These are phyloP conservation scores for Litchi chinensis DNA, from an alignment of 345 rosid species.

Conservation along the genomic window DNA sequence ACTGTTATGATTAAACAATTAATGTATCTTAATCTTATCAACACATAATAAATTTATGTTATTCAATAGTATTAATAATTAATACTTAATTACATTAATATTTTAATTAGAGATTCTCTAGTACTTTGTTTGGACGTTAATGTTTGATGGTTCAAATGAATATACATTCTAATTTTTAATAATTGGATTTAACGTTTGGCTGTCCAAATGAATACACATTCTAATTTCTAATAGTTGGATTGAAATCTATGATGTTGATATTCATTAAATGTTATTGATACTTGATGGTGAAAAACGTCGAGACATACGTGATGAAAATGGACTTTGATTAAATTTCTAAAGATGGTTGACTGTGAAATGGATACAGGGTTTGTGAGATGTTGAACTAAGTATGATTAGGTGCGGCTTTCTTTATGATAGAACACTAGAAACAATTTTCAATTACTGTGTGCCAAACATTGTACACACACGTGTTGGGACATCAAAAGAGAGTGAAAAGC, in stretches of 20 bases:
- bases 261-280: no score
- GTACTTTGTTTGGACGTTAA: background rate
- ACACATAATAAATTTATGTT: background rate
- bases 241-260: no score
- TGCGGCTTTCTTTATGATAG: background rate
- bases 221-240: no score
- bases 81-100: background rate
- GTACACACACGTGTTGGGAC: slow-evolving; percentile 18
- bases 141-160: background rate
- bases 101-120: background rate
- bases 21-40: slow-evolving; percentile 8
- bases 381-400: background rate
- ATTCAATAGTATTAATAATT: background rate
- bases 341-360: no score
- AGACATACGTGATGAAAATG: no score
- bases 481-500: slow-evolving; percentile 1
- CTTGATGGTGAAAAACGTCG: no score
- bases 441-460: slow-evolving; percentile 9
- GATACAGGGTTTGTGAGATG: no score
- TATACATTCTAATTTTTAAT: no score
- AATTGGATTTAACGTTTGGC: no score
- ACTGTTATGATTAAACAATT: slow-evolving; percentile 18
- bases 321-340: no score
- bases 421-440: no score
- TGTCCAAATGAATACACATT: no score